phyloP scores from a whole-genome alignment of 1,284 basidiomycete species.

The Cryptococcus sp. region DNA sequence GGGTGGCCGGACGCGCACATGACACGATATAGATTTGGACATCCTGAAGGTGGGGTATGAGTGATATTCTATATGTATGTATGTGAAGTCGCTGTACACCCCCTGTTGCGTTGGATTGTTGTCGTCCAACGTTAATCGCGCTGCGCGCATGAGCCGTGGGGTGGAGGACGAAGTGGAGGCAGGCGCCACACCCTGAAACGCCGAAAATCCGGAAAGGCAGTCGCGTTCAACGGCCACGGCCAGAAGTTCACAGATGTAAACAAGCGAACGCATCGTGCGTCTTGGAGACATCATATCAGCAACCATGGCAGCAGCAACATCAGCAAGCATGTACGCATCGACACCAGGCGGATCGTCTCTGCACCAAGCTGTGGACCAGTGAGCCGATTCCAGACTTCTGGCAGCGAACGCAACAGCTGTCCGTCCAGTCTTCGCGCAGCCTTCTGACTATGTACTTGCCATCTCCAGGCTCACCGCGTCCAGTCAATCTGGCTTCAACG shows the following conservation, averaged over 20 bases:
- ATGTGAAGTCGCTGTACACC: neutral
- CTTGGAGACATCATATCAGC: neutral
- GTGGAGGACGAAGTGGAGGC: neutral
- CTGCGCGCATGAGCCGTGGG: no score
- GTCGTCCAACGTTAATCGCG: neutral
- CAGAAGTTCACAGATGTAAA: neutral
- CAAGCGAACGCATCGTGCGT: neutral
- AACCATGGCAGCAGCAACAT: constrained; percentile 7
- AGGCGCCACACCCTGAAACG: neutral
- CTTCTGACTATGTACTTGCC: neutral
- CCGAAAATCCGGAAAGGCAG: constrained; percentile 4
- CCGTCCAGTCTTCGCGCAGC: constrained; percentile 4
- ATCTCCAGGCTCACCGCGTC: constrained; percentile 6
- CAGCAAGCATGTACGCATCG: constrained; percentile 6
- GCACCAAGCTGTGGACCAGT: constrained; percentile 28
- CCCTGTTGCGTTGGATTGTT: neutral
- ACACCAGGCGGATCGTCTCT: constrained; percentile 13
- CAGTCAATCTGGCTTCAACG: constrained; percentile 19
- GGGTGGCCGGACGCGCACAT: constrained; percentile 24
- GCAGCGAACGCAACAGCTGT: neutral
- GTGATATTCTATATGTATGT: neutral
- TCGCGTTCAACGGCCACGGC: constrained; percentile 6
- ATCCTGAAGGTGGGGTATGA: neutral
- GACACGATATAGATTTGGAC: constrained; percentile 14
- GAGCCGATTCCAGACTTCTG: neutral